Conservation (phyloP, 2,329 filamentous ascomycete genomes). For the Colletotrichum theobromicola region DNA sequence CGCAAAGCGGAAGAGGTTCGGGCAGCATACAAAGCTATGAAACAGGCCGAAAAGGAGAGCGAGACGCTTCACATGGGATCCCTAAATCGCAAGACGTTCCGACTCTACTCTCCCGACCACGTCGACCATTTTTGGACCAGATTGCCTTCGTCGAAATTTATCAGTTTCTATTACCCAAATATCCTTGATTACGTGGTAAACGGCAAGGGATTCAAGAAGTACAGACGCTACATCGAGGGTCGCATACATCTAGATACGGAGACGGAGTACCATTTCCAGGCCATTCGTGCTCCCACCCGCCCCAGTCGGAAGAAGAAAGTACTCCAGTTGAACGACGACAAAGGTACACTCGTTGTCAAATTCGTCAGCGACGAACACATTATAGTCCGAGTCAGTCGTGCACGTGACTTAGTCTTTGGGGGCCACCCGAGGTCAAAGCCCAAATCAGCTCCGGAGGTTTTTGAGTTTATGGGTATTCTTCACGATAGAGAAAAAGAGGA, state of each 20-base stretch:
- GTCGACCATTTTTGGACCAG: not conserved
- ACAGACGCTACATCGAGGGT: not conserved
- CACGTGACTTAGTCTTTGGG: not conserved
- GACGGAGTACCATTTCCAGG: not conserved
- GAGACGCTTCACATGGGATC: not conserved
- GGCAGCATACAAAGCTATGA: not conserved
- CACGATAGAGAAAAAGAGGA: not conserved
- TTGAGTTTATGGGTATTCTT: not conserved
- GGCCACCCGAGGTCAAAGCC: not conserved
- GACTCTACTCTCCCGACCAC: not conserved
- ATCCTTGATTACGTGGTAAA: not conserved
- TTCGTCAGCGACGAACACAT: not conserved
- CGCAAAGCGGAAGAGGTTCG: not conserved
- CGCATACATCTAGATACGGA: not conserved
- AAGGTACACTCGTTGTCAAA: not conserved
- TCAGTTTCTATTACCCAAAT: not conserved
- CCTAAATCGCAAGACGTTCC: not conserved
- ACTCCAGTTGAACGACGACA: not conserved
- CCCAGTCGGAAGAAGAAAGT: not conserved
- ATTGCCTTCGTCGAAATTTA: not conserved
- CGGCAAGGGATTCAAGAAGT: not conserved
- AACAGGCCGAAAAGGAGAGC: not conserved
- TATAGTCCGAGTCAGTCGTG: not conserved
- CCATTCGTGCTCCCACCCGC: not conserved
- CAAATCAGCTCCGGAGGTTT: not conserved